Conservation (phyloP, 177 flowering plant species). For the Telopea speciosissima region DNA sequence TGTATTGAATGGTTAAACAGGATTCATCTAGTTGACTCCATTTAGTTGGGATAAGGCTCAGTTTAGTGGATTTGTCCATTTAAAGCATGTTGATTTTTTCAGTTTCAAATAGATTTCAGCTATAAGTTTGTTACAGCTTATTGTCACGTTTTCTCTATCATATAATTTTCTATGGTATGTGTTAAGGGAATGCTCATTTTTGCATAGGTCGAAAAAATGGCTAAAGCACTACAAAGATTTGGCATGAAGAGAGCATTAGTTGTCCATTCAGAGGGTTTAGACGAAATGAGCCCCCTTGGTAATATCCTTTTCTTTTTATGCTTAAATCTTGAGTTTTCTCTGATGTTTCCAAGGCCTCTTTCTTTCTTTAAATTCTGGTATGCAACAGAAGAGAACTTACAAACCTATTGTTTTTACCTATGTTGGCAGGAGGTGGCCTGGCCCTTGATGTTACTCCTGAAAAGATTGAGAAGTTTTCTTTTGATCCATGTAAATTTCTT, state of each 20-base stretch:
- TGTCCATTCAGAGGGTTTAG: slow-evolving; percentile 92
- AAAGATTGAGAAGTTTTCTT: slow-evolving; percentile 60
- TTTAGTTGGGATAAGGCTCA: too few species aligned
- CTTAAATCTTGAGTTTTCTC: neutral
- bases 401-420: neutral
- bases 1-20: too few species aligned
- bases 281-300: slow-evolving; percentile 98
- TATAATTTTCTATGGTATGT: too few species aligned
- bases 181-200: neutral
- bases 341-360: neutral
- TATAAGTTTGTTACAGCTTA: neutral
- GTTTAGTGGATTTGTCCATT: neutral
- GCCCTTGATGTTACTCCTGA: slow-evolving; percentile 76
- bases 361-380: neutral
- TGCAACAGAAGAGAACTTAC: neutral
- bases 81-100: neutral
- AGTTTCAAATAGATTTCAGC: neutral
- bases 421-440: slow-evolving; percentile 65
- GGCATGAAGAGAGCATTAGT: slow-evolving; percentile 94
- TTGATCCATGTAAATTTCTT: slow-evolving; percentile 69
- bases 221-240: slow-evolving; percentile 80
- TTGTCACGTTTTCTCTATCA: too few species aligned
- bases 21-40: too few species aligned
- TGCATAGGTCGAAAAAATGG: slow-evolving; percentile 79
- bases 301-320: slow-evolving; percentile 11